Evolutionary conservation across 345 rosid genomes (phyloP), one percentile per base, ranked within the genome.

Genomic region (Salix udensis): DNA sequence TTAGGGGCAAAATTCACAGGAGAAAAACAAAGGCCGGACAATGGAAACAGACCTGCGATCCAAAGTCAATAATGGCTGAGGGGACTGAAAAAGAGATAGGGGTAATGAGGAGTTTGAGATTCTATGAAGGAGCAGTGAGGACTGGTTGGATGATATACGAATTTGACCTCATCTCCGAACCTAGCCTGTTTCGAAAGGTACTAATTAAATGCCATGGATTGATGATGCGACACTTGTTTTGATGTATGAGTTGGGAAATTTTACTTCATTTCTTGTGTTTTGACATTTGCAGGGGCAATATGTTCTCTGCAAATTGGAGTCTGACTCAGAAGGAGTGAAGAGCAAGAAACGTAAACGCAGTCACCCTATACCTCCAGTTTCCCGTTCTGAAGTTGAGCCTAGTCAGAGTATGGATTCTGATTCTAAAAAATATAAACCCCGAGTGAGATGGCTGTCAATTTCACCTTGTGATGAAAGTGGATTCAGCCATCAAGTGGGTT

Each of bases 1-100:
- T 73, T 72, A 81, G 74, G 78, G 79, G 83, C 30, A 68, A 75
- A 5, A 71, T 28, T 34, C 53, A 40, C 46, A 72, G 67, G 8
- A 78, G 91, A 23, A 72, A 48, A 24, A 87, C 88, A 0, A 66
- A 9, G 5, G 74, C 71, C 16, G 93, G 95, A 11, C 81, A 4
- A 65, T 91, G 93, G 93, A 88, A 89, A 75, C 75, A 55, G 7
- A 89, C 95, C 0, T 84, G 93, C 3, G n/a, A 36, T n/a, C 48
- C 68, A 26, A 76, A 77, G 28, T 0, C 0, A 0, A 55, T 89
- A 74, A 79, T 14, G 4, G 4, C 46, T 62, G 28, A 61, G 18
- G 36, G 28, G n/a, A 46, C 74, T 18, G 40, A 46, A 24, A 66
- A 70, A 12, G 23, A 5, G 70, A 84, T 89, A 18, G 92, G 94